Base-by-base conservation (phyloP, 192 early-diverging fungal genomes). In the Diversispora epigaea region DNA sequence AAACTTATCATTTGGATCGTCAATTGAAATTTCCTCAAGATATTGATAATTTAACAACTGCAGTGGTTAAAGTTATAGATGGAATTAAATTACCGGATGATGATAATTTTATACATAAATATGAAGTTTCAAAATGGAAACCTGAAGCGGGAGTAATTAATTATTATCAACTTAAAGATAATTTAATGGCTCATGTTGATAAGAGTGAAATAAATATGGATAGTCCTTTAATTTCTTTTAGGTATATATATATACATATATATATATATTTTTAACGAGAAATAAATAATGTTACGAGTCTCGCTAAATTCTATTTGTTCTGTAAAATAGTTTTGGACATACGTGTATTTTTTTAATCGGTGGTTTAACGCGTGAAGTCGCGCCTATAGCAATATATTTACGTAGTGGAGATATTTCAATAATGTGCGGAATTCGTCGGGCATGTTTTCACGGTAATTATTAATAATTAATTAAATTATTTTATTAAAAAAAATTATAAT, bases 71-170 rank as follows among this genome's bases (percentile, higher is more conserved):
- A 58, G 83, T 89, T 0, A 84, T 92, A 19, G 80, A 90, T 68
- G 77, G 79, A 58, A 68, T 88, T 3, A 76, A 79, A 0, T 77
- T 76, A 49, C 22, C 32, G 15, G 62, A 44, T 9, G 57, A 69
- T 4, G 64, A 65, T 15, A 61, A 21, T 40, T 77, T 69, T 62
- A 46, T 81, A 4, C 93, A 92, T 64, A 78, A 78, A 1, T 95
- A 92, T 74, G 49, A 80, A 9, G 84, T 83, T 11, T 65, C 80
- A 3, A 57, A 83, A 45, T 97, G 87, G 77, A 80, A 78, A 49
- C 83, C 93, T 64, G 92, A 99, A 77, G 97, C 95, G 4, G 97
- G 96, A 3, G 94, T 99, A 0, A 78, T 99, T 43, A 99, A 99
- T 80, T 97, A 92, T 76, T 99, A 99, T 77, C 90, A 92, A 47